phyloP scores from a whole-genome alignment of 768 basidiomycete species.

The Hygrophoropsis aurantiaca region DNA sequence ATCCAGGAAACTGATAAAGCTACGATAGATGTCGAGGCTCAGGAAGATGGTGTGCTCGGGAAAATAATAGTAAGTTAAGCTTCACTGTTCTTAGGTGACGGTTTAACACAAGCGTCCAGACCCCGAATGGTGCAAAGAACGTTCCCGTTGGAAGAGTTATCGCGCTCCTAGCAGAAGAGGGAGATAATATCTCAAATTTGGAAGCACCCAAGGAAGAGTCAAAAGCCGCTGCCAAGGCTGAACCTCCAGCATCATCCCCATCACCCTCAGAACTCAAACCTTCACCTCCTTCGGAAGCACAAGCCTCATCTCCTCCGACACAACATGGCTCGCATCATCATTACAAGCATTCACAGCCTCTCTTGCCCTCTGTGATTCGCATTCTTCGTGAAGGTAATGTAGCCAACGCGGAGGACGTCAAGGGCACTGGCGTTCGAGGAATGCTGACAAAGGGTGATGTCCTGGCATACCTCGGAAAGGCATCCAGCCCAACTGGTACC shows the following conservation, averaged over 20 bases:
- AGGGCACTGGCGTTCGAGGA: constrained; percentile 86
- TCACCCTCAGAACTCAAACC: constrained; percentile 16
- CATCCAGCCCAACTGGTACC: constrained; percentile 74
- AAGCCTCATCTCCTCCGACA: constrained; percentile 31
- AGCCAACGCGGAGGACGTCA: constrained; percentile 62
- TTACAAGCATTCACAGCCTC: constrained; percentile 57
- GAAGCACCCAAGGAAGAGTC: constrained; percentile 52
- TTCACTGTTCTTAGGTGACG: not conserved
- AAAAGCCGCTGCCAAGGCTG: constrained; percentile 20
- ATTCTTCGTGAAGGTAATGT: constrained; percentile 62
- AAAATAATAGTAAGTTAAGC: constrained; percentile 77
- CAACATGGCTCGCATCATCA: constrained; percentile 19
- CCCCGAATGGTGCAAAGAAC: constrained; percentile 77
- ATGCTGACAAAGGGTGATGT: constrained; percentile 98
- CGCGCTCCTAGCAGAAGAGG: constrained; percentile 92
- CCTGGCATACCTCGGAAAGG: constrained; percentile 80
- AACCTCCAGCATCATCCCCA: constrained; percentile 21
- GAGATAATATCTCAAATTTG: constrained; percentile 90
- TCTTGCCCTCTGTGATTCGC: constrained; percentile 90
- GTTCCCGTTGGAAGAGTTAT: constrained; percentile 87
- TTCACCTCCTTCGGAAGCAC: constrained; percentile 20
- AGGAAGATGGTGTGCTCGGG: constrained; percentile 92
- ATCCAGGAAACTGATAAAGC: constrained; percentile 92
- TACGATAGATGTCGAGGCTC: constrained; percentile 97
- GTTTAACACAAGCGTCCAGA: constrained; percentile 36